Conservation (phyloP, 2,329 filamentous ascomycete genomes). For the Lachnellula occidentalis region DNA sequence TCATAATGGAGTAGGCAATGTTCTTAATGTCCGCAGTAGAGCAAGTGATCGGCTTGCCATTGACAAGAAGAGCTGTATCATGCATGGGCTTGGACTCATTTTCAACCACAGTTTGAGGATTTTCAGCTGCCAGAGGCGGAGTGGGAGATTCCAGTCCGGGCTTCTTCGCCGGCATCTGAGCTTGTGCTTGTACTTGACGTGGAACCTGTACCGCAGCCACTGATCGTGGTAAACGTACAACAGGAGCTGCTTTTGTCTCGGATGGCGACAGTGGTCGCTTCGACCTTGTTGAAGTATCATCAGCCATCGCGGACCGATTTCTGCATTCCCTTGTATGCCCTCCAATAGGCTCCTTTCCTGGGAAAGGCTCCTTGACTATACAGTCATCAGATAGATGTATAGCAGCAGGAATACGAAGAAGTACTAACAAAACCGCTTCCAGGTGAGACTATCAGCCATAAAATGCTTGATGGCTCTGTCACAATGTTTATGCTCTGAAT, state of each 20-base stretch:
- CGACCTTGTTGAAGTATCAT: background rate
- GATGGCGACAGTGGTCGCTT: background rate
- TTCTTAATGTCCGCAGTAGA: background rate
- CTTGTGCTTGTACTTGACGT: no score
- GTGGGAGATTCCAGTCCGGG: background rate
- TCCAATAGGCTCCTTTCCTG: background rate
- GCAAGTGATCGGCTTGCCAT: slow-evolving; percentile 1
- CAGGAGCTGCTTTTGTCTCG: background rate
- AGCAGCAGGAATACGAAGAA: background rate
- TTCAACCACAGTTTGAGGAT: background rate
- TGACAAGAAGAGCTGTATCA: background rate
- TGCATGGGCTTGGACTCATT: background rate
- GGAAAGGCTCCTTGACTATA: slow-evolving; percentile 4
- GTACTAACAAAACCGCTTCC: slow-evolving; percentile 12
- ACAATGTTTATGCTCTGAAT: slow-evolving; percentile 2
- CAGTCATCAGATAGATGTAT: background rate
- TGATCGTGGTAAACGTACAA: no score
- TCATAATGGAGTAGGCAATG: background rate
- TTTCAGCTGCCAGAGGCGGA: no score
- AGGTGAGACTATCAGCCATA: slow-evolving; percentile 11
- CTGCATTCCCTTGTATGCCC: background rate
- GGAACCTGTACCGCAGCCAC: no score
- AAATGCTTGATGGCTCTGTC: slow-evolving; percentile 4
- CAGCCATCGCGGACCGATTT: background rate
- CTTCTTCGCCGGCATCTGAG: background rate